phyloP scores from a whole-genome alignment of 352 stramenopile species.

The Pythium volutum region DNA sequence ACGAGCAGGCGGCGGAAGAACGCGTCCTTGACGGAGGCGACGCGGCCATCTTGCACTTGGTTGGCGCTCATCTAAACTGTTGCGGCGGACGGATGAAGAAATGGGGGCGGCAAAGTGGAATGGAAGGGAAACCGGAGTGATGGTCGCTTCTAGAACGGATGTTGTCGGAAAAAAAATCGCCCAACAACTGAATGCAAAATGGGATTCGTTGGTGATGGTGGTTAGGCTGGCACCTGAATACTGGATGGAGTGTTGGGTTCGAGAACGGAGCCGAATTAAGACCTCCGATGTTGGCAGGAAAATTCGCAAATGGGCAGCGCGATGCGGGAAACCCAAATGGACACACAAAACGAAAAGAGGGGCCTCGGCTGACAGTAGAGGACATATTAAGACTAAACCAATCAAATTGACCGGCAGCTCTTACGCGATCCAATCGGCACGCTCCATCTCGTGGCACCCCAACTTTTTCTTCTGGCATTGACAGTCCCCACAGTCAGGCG shows the following conservation, averaged over 20 bases:
- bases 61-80: neutral
- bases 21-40: constrained; percentile 35
- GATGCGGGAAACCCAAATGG: constrained; percentile 7
- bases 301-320: neutral
- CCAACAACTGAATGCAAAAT: neutral
- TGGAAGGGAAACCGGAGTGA: constrained; percentile 1
- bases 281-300: neutral
- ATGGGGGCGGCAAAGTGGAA: neutral
- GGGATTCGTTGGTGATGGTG: neutral
- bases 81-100: neutral
- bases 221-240: neutral
- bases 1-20: constrained; percentile 82
- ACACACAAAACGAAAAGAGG: constrained; percentile 5
- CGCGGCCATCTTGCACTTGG: constrained; percentile 1
- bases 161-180: neutral
- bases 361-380: neutral
- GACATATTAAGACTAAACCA: neutral
- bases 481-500: neutral
- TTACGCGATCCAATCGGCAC: constrained; percentile 2
- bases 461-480: constrained; percentile 7
- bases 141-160: constrained; percentile 7
- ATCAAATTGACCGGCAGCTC: neutral
- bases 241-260: neutral
- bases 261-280: neutral
- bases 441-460: neutral